These are phyloP conservation scores for Paramecium primaurelia DNA, from an alignment of 73 alveolate species.

Conservation along the genomic window DNA sequence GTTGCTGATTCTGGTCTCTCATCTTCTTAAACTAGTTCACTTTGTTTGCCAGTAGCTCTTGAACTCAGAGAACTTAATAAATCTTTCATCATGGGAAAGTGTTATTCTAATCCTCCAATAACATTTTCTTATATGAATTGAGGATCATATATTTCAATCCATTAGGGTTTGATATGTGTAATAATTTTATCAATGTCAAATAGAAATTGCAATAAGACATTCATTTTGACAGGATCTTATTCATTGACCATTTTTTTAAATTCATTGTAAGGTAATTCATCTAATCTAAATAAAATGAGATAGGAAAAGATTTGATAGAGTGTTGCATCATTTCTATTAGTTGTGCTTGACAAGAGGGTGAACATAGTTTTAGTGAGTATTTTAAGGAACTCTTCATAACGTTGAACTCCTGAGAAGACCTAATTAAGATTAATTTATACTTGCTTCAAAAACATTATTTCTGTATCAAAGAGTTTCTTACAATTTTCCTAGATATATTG, in stretches of 20 bases:
- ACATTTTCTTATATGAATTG: constrained; percentile 78
- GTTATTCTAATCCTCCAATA: constrained; percentile 84
- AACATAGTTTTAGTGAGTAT: constrained; percentile 64
- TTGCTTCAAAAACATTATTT: background rate
- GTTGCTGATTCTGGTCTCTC: constrained; percentile 66
- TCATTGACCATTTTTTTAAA: constrained; percentile 80
- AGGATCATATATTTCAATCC: constrained; percentile 93
- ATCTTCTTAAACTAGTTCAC: constrained; percentile 62
- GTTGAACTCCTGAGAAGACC: background rate
- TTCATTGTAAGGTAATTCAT: constrained; percentile 91
- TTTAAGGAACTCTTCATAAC: background rate
- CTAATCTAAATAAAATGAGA: constrained; percentile 87
- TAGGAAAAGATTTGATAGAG: constrained; percentile 88
- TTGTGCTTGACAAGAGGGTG: constrained; percentile 71
- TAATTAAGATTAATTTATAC: background rate
- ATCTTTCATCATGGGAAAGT: constrained; percentile 62
- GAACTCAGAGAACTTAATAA: constrained; percentile 64
- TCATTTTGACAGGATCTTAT: constrained; percentile 96
- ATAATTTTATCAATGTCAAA: constrained; percentile 82
- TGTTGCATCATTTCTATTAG: constrained; percentile 93
- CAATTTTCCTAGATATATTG: background rate
- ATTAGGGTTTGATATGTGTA: constrained; percentile 81
- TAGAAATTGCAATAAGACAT: constrained; percentile 84
- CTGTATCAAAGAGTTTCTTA: background rate
- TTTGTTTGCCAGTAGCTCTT: constrained; percentile 75